These are phyloP conservation scores for Colletotrichum lini DNA, from an alignment of 2,329 filamentous ascomycete genomes.

Conservation along the genomic window DNA sequence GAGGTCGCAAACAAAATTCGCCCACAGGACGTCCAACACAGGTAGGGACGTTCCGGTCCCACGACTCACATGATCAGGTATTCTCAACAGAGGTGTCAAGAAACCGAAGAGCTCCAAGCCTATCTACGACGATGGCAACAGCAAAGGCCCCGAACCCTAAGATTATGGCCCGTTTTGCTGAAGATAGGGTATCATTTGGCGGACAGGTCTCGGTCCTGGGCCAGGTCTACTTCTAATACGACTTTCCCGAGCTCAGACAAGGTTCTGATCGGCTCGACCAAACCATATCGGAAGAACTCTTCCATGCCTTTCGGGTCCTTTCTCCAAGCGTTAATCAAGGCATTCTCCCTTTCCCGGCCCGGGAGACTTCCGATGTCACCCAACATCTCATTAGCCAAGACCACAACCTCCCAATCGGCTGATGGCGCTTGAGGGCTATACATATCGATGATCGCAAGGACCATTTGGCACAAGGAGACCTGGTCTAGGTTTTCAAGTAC, in stretches of 20 bases:
- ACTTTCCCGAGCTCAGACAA: constrained; percentile 62
- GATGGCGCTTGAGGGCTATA: constrained; percentile 59
- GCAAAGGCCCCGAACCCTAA: not conserved
- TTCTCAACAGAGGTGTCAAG: constrained; percentile 7
- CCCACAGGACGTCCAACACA: not conserved
- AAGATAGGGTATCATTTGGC: constrained; percentile 21
- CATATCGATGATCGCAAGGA: constrained; percentile 64
- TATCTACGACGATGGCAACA: not conserved
- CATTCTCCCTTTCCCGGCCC: constrained; percentile 61
- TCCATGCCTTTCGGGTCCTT: constrained; percentile 54
- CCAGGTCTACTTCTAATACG: constrained; percentile 60
- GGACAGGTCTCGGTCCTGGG: constrained; percentile 31
- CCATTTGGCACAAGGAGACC: constrained; percentile 66
- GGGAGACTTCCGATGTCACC: constrained; percentile 62
- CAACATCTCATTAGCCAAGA: constrained; percentile 62
- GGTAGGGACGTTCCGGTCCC: too few species aligned
- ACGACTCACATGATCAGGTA: constrained; percentile 1
- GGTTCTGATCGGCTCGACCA: constrained; percentile 63
- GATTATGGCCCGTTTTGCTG: not conserved
- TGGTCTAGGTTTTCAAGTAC: constrained; percentile 60
- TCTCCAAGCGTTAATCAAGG: constrained; percentile 61
- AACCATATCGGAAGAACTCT: constrained; percentile 65
- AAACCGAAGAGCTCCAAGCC: not conserved
- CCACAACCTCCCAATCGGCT: constrained; percentile 61
- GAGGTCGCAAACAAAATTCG: not conserved